A percentile compares a stretch with the other conserved stretches of the same genome.
phyloP scores from a whole-genome alignment of 2,329 filamentous ascomycete genomes.

The Lasiodiplodia gonubiensis region DNA sequence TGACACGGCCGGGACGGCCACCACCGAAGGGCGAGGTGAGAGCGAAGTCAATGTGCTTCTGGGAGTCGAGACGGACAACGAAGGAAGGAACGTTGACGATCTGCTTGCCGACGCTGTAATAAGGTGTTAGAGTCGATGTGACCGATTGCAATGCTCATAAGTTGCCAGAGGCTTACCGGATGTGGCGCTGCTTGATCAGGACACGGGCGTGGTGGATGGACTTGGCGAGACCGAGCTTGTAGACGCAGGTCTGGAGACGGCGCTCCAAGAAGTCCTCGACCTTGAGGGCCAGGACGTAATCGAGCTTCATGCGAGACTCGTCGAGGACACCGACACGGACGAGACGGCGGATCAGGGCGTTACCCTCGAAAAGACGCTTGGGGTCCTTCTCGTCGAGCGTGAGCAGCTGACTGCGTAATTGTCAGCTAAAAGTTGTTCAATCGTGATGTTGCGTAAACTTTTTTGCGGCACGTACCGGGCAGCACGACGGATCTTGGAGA shows the following conservation, averaged over 20 bases:
- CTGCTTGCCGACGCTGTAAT: constrained; percentile 90
- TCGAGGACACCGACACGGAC: constrained; percentile 99
- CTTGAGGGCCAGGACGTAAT: constrained; percentile 99
- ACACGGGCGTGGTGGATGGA: constrained; percentile 99
- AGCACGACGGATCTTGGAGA: constrained; percentile 99
- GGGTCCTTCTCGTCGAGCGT: constrained; percentile 99
- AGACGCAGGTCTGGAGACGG: constrained; percentile 98
- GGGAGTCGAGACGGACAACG: constrained; percentile 99
- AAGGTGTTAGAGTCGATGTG: neutral
- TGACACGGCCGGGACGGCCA: constrained; percentile 94
- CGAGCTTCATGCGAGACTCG: constrained; percentile 99
- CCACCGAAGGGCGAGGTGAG: constrained; percentile 97
- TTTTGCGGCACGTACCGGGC: constrained; percentile 77
- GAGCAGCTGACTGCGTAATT: constrained; percentile 82
- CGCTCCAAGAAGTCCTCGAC: constrained; percentile 99
- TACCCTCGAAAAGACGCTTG: constrained; percentile 99
- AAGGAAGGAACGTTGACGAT: constrained; percentile 99
- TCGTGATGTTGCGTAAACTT: neutral
- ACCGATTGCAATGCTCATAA: constrained; percentile 17
- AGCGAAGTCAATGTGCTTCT: constrained; percentile 99
- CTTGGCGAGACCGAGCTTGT: constrained; percentile 99
- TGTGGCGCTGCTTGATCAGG: constrained; percentile 99
- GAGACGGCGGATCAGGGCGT: constrained; percentile 99
- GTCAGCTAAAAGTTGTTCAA: constrained; percentile 5
- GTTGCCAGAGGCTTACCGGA: constrained; percentile 63